Base-by-base conservation (phyloP, 192 early-diverging fungal species). In the Coemansia sp. region DNA sequence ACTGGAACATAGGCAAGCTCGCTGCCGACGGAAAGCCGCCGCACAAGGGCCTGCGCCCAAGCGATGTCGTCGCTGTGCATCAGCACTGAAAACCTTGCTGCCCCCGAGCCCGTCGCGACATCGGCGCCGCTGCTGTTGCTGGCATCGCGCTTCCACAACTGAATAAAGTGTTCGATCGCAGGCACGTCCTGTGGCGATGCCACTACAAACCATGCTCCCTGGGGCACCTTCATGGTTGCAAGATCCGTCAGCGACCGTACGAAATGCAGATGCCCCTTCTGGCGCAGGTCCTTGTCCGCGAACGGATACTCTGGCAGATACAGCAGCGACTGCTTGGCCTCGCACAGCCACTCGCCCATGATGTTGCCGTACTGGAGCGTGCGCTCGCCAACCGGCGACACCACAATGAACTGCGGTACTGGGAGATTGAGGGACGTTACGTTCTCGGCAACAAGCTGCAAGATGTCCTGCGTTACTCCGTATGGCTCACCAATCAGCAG, bases 331-430 rank as follows among this genome's bases (percentile, higher is more conserved):
- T 93, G 90, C 59, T 86, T 83, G 38, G 76, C 66, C 14, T 81
- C 70, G 49, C 85, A 86, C 84, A 92, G 86, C 92, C 93, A 95
- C 87, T 95, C 91, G 19, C 90, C 90, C 69, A 87, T 84, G 60
- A 95, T 93, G 69, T 89, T 92, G 20, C 91, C 89, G 73, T 90
- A 88, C 66, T 92, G 86, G 10, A 95, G 73, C 1, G 90, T 87
- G 35, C 83, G 85, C 50, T 93, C 86, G 3, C 91, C 92, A 9
- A 93, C 83, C 0, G 92, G 90, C 5, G 88, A 91, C 5, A 90
- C 79, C 59, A 92, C 80, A 53, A 90, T 85, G 22, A 93, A 84
- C 20, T 88, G 88, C 9, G 88, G 79, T 40, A 87, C 74, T 11
- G 82, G 66, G 33, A 90, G 76, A 9, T 87, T 89, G 59, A 85